Evolutionary conservation across 257 asterid species (phyloP).

Genomic region (Ballota nigra): DNA sequence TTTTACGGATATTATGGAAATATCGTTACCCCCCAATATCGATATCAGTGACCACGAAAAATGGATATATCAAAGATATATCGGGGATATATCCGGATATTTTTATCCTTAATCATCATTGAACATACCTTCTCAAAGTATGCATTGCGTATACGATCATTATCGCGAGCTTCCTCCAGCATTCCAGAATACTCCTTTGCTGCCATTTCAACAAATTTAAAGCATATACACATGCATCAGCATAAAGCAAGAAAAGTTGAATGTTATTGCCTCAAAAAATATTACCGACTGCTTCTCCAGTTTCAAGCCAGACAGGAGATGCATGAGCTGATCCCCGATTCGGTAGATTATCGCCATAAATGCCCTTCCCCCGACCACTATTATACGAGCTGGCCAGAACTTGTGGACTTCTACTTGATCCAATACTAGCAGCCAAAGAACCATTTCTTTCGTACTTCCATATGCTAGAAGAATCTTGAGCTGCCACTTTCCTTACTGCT

Average conservation of each 20-base stretch:
- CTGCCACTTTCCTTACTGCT: conserved; percentile 63
- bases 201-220: conserved; percentile 63
- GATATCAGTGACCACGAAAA: too few relatives aligned
- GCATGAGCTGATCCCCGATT: conserved; percentile 54
- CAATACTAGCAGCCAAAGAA: conserved; percentile 49
- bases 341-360: conserved; percentile 51
- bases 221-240: conserved; percentile 31
- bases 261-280: conserved; percentile 20
- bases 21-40: too few relatives aligned
- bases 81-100: too few relatives aligned
- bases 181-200: conserved; percentile 68
- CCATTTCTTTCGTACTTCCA: conserved; percentile 75
- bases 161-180: conserved; percentile 83
- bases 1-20: too few relatives aligned
- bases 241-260: conserved; percentile 16
- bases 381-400: conserved; percentile 48
- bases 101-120: conserved; percentile 4
- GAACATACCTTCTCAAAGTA: conserved; percentile 75
- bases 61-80: too few relatives aligned
- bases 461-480: conserved; percentile 65
- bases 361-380: conserved; percentile 54
- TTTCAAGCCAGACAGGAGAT: conserved; percentile 69
- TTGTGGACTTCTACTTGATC: conserved; percentile 72
- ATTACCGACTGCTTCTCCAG: conserved; percentile 82
- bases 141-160: conserved; percentile 68